Evolutionary conservation across 306 rosid genomes (phyloP).

Genomic region (Carpinus viminea): DNA sequence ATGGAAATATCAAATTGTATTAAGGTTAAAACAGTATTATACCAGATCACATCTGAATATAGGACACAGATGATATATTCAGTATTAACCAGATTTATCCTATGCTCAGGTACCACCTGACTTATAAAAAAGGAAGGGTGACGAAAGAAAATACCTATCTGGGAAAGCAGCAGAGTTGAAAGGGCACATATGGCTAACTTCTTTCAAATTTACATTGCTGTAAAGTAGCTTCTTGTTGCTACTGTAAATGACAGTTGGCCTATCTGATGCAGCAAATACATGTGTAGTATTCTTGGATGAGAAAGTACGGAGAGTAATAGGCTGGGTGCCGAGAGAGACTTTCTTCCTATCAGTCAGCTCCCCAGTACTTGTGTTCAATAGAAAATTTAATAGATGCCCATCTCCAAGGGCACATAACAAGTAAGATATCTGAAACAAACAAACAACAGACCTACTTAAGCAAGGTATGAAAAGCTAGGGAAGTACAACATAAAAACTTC

Average conservation of each 20-base stretch:
- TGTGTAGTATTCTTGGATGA: slow-evolving; percentile 92
- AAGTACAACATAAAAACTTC: neutral
- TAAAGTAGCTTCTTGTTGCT: slow-evolving; percentile 94
- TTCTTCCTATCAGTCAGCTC: slow-evolving; percentile 89
- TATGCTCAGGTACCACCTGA: slow-evolving; percentile 8
- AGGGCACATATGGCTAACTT: slow-evolving; percentile 99
- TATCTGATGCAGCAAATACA: slow-evolving; percentile 96
- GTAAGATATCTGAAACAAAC: slow-evolving; percentile 73
- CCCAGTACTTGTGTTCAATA: slow-evolving; percentile 78
- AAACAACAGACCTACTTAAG: neutral
- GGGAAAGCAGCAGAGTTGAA: slow-evolving; percentile 99
- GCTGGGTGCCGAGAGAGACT: slow-evolving; percentile 98
- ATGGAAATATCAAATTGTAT: neutral
- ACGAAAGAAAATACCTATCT: slow-evolving; percentile 65
- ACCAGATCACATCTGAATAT: neutral
- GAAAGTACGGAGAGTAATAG: slow-evolving; percentile 94
- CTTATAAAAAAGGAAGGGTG: neutral
- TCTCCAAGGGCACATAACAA: slow-evolving; percentile 96
- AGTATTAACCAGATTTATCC: neutral
- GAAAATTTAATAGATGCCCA: slow-evolving; percentile 90
- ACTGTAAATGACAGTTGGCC: slow-evolving; percentile 98
- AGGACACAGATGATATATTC: neutral
- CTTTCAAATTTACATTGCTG: slow-evolving; percentile 94
- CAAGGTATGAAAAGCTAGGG: neutral
- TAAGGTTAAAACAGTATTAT: neutral